phyloP scores from a whole-genome alignment of 805 yeast species.

The Cyberlindnera petersonii region DNA sequence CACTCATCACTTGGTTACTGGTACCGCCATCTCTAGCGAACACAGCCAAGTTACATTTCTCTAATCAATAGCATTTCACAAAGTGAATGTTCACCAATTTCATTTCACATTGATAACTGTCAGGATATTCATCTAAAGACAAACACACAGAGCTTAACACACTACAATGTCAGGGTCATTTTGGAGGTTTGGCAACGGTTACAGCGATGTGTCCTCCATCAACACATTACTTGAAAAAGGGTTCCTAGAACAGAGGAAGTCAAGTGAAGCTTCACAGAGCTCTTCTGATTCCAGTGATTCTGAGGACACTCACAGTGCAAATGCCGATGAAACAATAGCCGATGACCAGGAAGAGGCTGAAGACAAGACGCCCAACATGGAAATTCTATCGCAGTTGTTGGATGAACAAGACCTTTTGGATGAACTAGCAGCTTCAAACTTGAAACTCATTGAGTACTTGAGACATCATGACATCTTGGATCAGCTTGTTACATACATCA shows the following conservation, averaged over 20 bases:
- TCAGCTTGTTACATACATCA: constrained; percentile 64
- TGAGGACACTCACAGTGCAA: constrained; percentile 18
- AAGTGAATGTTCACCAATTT: too few species aligned
- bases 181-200: constrained; percentile 61
- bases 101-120: too few species aligned
- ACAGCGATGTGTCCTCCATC: constrained; percentile 50
- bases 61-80: too few species aligned
- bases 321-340: constrained; percentile 29
- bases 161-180: constrained; percentile 41
- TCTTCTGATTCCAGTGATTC: constrained; percentile 18
- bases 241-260: constrained; percentile 41
- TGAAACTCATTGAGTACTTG: constrained; percentile 72
- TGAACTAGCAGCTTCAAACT: constrained; percentile 67
- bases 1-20: too few species aligned
- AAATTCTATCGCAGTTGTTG: constrained; percentile 52
- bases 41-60: too few species aligned
- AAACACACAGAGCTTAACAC: background rate
- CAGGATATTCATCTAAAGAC: background rate
- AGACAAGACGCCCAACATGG: constrained; percentile 39
- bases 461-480: constrained; percentile 72
- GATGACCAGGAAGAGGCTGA: constrained; percentile 32
- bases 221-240: constrained; percentile 42
- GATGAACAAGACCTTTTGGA: constrained; percentile 74
- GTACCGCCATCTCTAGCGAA: too few species aligned
- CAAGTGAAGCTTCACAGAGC: constrained; percentile 25